Base-by-base conservation (phyloP, 2,329 filamentous ascomycete species). In the Beauveria asiatica region DNA sequence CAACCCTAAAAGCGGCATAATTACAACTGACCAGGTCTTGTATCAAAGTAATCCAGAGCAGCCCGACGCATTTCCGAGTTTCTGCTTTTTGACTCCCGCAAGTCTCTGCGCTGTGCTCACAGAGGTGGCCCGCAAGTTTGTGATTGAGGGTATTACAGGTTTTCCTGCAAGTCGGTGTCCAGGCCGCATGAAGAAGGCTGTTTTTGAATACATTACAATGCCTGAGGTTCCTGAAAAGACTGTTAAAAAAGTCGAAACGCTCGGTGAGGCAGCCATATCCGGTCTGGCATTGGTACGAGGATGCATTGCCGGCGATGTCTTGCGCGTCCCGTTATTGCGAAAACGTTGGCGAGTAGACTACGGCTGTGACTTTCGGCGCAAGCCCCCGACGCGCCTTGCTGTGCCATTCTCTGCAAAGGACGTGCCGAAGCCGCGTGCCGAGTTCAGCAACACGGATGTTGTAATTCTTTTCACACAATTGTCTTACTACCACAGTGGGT, bases 321-420 rank as follows among this genome's bases (percentile, higher is more conserved):
- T 89, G 0, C 65, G 65, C 0, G 86, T 85, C 61, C 74, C 73
- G 0, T 70, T 89, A 0, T 69, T 72, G 0, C 70, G 79, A 16
- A 89, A 88, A 65, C 73, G 85, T 1, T 90, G 83, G 82, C 72
- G 81, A 3, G 85, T 90, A 0, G 80, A 88, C 58, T 90, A 85
- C 61, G 86, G 87, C 0, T 72, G 82, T 0, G 78, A 84, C 65
- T 62, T 65, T 0, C 65, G 62, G 0, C 69, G 82, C 2, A 63
- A 64, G 0, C 78, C 76, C 0, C 52, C 61, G 1, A 81, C 78
- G 0, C 73, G 68, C 54, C 74, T 87, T 0, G 80, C 81, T 0
- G 82, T 88, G 0, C 85, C 84, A 0, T 88, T 79, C 63, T 74
- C 75, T 9, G 83, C 83, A 0, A 87, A 87, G 59, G 84, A 84